These are phyloP conservation scores for Capronia epimyces DNA, from an alignment of 2,329 filamentous ascomycete genomes.

Conservation along the genomic window DNA sequence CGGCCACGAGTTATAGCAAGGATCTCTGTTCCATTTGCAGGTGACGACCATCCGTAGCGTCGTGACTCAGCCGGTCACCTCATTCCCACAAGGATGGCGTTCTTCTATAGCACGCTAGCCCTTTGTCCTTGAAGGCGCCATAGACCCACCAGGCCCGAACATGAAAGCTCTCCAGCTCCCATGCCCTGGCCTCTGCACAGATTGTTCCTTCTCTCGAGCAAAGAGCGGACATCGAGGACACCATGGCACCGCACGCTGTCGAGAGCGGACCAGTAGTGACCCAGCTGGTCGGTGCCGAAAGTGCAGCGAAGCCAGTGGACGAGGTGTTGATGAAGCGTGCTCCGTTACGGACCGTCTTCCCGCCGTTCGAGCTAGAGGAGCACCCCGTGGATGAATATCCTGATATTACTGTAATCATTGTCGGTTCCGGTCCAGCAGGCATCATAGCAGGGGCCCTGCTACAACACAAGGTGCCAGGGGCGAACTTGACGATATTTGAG, in stretches of 20 bases:
- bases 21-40: no score
- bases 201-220: no score
- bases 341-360: constrained; percentile 8
- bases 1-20: no score
- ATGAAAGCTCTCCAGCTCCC: no score
- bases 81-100: no score
- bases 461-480: constrained; percentile 62
- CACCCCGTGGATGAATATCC: constrained; percentile 47
- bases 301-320: constrained; percentile 55
- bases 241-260: not conserved
- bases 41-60: no score
- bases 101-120: no score
- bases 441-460: constrained; percentile 61
- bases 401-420: constrained; percentile 52
- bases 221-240: no score
- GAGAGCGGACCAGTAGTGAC: not conserved
- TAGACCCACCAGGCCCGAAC: no score
- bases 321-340: constrained; percentile 49
- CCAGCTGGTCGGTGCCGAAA: not conserved
- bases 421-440: constrained; percentile 61
- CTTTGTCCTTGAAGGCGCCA: no score
- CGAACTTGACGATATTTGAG: constrained; percentile 61
- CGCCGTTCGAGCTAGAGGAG: constrained; percentile 38
- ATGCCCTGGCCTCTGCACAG: no score
- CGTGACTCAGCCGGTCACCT: no score